phyloP scores from a whole-genome alignment of 176 grass and related monocot species.

The Secale cereale region DNA sequence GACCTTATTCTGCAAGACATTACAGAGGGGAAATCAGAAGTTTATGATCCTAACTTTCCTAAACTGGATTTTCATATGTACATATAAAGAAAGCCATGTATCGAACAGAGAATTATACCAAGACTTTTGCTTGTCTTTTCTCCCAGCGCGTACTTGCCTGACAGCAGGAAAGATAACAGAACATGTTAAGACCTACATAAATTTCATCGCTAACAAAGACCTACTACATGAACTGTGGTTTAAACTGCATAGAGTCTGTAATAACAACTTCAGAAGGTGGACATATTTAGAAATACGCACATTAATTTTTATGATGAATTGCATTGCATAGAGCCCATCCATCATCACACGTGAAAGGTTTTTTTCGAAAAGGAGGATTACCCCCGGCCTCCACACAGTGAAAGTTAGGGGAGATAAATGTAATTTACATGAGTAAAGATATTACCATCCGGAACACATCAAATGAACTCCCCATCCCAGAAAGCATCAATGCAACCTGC shows the following conservation, averaged over 20 bases:
- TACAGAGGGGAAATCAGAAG: neutral
- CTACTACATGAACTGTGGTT: neutral
- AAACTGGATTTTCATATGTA: neutral
- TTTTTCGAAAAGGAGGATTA: too few species aligned
- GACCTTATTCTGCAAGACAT: constrained; percentile 60
- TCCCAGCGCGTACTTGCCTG: constrained; percentile 88
- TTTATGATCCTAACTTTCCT: neutral
- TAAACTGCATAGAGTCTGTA: neutral
- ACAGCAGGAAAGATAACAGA: neutral
- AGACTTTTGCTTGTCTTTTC: constrained; percentile 91
- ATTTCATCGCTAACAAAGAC: too few species aligned
- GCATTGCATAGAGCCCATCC: neutral
- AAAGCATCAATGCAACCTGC: constrained; percentile 96
- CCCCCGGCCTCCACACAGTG: too few species aligned
- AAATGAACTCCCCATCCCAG: constrained; percentile 83
- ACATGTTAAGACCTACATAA: neutral
- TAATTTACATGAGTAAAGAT: neutral
- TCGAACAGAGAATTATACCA: constrained; percentile 53
- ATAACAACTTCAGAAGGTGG: neutral
- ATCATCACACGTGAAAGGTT: neutral
- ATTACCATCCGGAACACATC: constrained; percentile 97
- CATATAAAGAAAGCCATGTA: neutral
- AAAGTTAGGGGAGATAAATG: neutral
- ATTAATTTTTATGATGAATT: neutral
- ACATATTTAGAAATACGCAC: neutral